These are phyloP conservation scores for Chlorella vulgaris DNA, from an alignment of 139 green algal species.

Conservation along the genomic window DNA sequence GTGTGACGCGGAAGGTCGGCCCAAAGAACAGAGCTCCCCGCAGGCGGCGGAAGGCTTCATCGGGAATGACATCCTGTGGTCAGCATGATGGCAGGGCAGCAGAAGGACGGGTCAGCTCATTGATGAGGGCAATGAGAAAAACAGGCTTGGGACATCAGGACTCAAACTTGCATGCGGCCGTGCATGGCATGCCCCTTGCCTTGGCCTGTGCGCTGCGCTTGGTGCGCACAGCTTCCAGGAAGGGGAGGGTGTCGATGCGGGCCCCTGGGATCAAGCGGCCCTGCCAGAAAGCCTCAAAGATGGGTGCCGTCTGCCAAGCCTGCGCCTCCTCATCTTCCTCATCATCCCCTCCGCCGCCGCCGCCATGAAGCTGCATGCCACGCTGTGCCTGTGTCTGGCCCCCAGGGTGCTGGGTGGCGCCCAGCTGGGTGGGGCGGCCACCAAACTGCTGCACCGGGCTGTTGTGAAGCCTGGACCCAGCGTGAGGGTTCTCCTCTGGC, in stretches of 20 bases:
- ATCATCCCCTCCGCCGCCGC: not conserved
- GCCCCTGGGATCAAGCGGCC: constrained; percentile 79
- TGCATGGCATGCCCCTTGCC: not conserved
- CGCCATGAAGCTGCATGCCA: constrained; percentile 14
- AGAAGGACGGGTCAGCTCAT: not conserved
- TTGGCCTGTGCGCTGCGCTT: constrained; percentile 57
- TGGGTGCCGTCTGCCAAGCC: constrained; percentile 24
- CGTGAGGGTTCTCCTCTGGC: constrained; percentile 49
- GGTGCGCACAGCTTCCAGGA: constrained; percentile 64
- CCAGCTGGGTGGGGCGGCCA: constrained; percentile 6
- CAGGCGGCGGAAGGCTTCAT: constrained; percentile 72
- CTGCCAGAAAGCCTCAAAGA: constrained; percentile 74
- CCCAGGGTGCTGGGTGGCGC: not conserved
- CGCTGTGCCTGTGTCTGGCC: constrained; percentile 9
- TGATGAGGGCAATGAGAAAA: not conserved
- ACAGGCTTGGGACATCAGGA: not conserved
- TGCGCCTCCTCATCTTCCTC: constrained; percentile 23
- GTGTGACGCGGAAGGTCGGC: constrained; percentile 73
- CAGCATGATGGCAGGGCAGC: not conserved
- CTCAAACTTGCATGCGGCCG: not conserved
- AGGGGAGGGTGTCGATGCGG: constrained; percentile 71
- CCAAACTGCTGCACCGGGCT: not conserved
- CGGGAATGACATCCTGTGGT: constrained; percentile 65
- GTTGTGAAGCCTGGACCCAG: not conserved
- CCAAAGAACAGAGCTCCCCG: constrained; percentile 84